These are phyloP conservation scores for Sarocladium kiliense DNA, from an alignment of 2,329 filamentous ascomycete species.

Conservation along the genomic window DNA sequence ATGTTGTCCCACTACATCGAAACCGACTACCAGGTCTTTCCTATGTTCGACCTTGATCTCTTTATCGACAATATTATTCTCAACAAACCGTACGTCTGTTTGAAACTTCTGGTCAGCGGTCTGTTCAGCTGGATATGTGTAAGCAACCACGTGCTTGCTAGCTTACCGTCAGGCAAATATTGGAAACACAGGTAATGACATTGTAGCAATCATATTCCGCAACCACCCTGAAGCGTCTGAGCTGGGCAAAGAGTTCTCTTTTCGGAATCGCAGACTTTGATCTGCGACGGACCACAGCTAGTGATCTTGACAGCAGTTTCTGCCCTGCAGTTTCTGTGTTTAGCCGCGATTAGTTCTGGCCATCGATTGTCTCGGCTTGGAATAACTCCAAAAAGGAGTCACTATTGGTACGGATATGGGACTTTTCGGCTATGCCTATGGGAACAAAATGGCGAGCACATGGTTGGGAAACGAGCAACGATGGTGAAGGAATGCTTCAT, in stretches of 20 bases:
- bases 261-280: background rate
- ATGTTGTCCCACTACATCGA: background rate
- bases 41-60: background rate
- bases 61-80: background rate
- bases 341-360: background rate
- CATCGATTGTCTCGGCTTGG: background rate
- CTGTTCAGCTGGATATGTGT: slow-evolving; percentile 1
- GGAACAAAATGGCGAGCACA: background rate
- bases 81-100: background rate
- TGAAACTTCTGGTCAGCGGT: background rate
- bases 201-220: background rate
- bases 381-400: background rate
- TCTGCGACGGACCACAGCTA: background rate
- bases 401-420: background rate
- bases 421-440: background rate
- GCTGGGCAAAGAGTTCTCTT: background rate
- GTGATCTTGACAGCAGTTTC: background rate
- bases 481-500: background rate
- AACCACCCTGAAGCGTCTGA: background rate
- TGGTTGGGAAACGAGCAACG: background rate
- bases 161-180: no score
- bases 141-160: background rate
- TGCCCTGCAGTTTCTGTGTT: background rate
- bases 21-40: background rate
- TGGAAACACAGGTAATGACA: no score